Percentiles rank a stretch among this genome's conserved stretches.
These are phyloP conservation scores for Sclerotinia spermophila DNA, from an alignment of 2,329 filamentous ascomycete genomes.

Conservation along the genomic window DNA sequence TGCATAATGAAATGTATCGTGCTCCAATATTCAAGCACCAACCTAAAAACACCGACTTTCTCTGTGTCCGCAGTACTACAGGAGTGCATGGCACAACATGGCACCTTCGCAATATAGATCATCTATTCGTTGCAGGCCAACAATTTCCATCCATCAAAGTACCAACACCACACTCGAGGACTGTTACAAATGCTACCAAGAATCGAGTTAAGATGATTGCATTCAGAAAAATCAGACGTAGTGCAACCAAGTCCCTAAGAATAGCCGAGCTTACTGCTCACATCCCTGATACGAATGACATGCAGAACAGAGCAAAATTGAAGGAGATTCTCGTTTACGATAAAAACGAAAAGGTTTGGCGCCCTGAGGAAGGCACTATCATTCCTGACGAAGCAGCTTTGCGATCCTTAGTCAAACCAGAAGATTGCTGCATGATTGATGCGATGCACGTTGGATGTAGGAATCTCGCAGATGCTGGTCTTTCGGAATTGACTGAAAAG, in stretches of 20 bases:
- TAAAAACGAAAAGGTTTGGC: constrained; percentile 81
- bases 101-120: constrained; percentile 84
- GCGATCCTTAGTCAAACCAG: constrained; percentile 85
- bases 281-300: constrained; percentile 87
- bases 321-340: constrained; percentile 94
- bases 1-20: constrained; percentile 94
- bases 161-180: constrained; percentile 87
- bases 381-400: constrained; percentile 78
- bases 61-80: constrained; percentile 79
- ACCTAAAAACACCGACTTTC: constrained; percentile 74
- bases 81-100: constrained; percentile 73
- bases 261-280: constrained; percentile 87
- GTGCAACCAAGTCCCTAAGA: constrained; percentile 63
- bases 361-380: constrained; percentile 66
- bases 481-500: constrained; percentile 66
- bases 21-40: constrained; percentile 90
- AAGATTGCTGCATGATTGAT: constrained; percentile 91
- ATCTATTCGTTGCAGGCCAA: constrained; percentile 87
- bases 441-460: constrained; percentile 95
- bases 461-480: constrained; percentile 86
- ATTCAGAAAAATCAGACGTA: constrained; percentile 81
- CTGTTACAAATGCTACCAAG: constrained; percentile 95
- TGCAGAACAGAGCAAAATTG: constrained; percentile 93
- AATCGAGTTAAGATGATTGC: constrained; percentile 95
- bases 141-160: constrained; percentile 90